phyloP scores from a whole-genome alignment of 495 filamentous ascomycete species.

The Parachaetomium inaequale region DNA sequence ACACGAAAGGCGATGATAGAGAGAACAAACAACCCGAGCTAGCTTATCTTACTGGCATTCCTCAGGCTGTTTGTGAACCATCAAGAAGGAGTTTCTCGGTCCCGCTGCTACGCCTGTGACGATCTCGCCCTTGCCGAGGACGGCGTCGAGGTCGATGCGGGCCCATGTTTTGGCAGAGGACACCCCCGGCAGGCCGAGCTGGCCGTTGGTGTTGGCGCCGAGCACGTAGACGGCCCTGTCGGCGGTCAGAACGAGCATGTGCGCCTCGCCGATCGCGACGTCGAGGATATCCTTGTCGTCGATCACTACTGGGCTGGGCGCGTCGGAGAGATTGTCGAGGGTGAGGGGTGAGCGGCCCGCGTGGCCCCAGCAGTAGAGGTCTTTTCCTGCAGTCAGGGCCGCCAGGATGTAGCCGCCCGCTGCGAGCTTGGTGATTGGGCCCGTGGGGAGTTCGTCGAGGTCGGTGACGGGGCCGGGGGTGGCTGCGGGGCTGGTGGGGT shows the following conservation, averaged over 20 bases:
- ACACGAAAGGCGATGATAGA: constrained; percentile 10
- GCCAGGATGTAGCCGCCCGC: constrained; percentile 54
- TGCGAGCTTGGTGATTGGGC: constrained; percentile 51
- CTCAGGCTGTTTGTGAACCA: constrained; percentile 18
- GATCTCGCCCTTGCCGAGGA: constrained; percentile 22
- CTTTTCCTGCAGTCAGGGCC: constrained; percentile 54
- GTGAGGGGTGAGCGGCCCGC: constrained; percentile 9
- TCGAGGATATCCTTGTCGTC: constrained; percentile 45
- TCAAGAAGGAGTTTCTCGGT: constrained; percentile 44
- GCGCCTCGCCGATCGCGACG: constrained; percentile 55
- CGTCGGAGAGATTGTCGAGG: constrained; percentile 25
- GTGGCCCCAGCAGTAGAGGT: constrained; percentile 64
- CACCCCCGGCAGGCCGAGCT: constrained; percentile 48
- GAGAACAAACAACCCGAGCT: constrained; percentile 5
- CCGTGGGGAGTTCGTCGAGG: constrained; percentile 49
- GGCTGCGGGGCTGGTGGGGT: constrained; percentile 36
- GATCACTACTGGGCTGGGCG: constrained; percentile 37
- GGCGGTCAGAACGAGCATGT: constrained; percentile 53
- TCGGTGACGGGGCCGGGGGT: constrained; percentile 44
- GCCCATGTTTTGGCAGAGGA: constrained; percentile 29
- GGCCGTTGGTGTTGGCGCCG: constrained; percentile 56
- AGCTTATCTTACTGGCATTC: constrained; percentile 1
- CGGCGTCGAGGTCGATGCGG: constrained; percentile 32
- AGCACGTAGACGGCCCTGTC: constrained; percentile 52
- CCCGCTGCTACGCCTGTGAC: constrained; percentile 45